Conservation (phyloP, 306 rosid genomes). For the Aeschynomene evenia region DNA sequence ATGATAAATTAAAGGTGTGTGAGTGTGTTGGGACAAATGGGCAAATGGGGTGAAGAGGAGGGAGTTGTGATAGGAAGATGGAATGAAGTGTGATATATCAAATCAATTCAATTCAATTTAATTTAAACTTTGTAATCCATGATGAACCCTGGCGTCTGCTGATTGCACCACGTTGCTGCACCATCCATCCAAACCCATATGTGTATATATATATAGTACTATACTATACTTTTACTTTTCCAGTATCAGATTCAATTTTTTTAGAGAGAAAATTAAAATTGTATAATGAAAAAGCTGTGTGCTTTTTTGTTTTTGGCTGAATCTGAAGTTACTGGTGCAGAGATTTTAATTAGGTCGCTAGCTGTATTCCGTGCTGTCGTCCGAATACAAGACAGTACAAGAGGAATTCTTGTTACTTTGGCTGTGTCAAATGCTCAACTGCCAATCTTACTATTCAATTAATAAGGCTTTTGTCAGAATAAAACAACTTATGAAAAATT, state of each 20-base stretch:
- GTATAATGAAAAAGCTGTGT: too few species aligned
- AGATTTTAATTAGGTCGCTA: background rate
- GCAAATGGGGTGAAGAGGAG: background rate
- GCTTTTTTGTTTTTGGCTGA: background rate
- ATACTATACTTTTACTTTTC: slow-evolving; percentile 13
- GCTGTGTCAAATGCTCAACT: too few species aligned
- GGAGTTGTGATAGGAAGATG: too few species aligned
- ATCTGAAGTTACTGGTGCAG: background rate
- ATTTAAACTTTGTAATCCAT: slow-evolving; percentile 3
- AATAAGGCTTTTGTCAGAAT: too few species aligned
- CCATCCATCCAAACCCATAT: background rate
- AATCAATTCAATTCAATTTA: background rate
- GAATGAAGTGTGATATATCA: too few species aligned
- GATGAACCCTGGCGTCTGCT: slow-evolving; percentile 16
- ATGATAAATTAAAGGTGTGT: background rate
- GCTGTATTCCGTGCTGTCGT: background rate
- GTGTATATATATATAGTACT: too few species aligned
- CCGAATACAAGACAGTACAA: background rate
- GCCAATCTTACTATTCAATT: too few species aligned
- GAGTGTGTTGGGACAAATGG: slow-evolving; percentile 15
- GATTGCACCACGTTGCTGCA: slow-evolving; percentile 43
- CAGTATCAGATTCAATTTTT: background rate
- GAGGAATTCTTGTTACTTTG: too few species aligned
- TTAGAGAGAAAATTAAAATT: background rate
- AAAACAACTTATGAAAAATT: too few species aligned